phyloP scores from a whole-genome alignment of 2,329 filamentous ascomycete genomes.

The Xylaria sp. region DNA sequence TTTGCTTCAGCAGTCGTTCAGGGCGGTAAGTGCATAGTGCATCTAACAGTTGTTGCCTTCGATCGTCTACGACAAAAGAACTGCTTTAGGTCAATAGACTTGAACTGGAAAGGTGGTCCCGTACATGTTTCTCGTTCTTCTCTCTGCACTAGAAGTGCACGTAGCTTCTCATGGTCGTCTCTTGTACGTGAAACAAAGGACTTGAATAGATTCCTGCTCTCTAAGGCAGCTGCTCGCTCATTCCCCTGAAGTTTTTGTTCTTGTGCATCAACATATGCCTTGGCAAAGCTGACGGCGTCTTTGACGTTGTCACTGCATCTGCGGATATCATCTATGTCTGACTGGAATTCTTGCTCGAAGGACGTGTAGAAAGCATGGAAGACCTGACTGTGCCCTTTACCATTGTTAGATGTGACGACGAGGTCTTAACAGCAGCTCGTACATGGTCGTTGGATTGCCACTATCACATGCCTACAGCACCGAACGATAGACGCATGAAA shows the following conservation, averaged over 20 bases:
- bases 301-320: conserved; percentile 21
- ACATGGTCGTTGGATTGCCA: conserved; percentile 28
- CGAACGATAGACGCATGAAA: conserved; percentile 35
- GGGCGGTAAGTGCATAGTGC: conserved; percentile 29
- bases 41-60: conserved; percentile 26
- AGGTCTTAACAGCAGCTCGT: conserved; percentile 1
- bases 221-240: not conserved
- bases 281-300: conserved; percentile 26
- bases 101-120: not conserved
- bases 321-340: conserved; percentile 22
- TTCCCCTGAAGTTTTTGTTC: not conserved
- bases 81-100: not conserved
- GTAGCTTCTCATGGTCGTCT: too few relatives aligned
- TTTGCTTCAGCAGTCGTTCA: conserved; percentile 25
- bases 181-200: not conserved
- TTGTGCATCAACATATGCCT: conserved; percentile 19
- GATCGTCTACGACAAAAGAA: not conserved
- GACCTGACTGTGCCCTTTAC: too few relatives aligned
- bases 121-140: not conserved
- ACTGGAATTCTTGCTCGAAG: conserved; percentile 30
- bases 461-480: conserved; percentile 31
- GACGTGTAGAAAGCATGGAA: conserved; percentile 20
- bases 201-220: not conserved
- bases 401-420: not conserved
- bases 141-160: too few relatives aligned